Evolutionary conservation across 768 basidiomycete genomes (phyloP), one percentile per base, ranked within the genome.

Genomic region (Russula abietina): DNA sequence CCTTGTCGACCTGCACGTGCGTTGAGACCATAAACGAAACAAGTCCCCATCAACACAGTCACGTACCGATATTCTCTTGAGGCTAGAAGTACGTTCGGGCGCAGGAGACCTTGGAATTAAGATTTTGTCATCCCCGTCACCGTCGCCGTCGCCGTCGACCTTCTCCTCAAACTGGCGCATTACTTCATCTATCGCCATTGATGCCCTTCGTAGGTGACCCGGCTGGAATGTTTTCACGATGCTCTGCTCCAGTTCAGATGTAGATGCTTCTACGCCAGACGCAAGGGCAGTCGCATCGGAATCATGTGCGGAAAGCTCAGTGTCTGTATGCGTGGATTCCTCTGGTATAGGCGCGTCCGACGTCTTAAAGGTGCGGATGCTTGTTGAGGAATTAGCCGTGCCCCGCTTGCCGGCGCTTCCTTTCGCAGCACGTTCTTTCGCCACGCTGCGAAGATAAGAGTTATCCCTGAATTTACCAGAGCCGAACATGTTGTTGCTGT

Each of bases 401-500:
- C 75, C 74, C 28, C 75, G 72, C 51, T 72, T 70, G 55, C 70
- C 77, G 74, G 60, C 76, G 72, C 77, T 81, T 64, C 75, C 76
- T 55, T 45, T 59, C 6, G 17, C 30, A 32, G 59, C 39, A 69
- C 75, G 78, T 65, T 73, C 64, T 19, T 78, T 79, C 24, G 77
- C 70, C 55, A 80, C 78, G 70, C 78, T 82, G 62, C 85, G 83
- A 69, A 89, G 72, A 72, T 91, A 89, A 11, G 78, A 77, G 70
- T 90, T 84, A 72, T 93, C 91, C 60, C 86, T 80, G 68, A 91
- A 79, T 59, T 85, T 81, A n/a, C 86, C 85, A 19, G 91, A 92
- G 52, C 89, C 86, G 65, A 92, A 93, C 55, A 93, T 77, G 70
- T 92, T 92, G 72, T 92, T 92, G 77, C 89, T 91, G 73, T 89